Evolutionary conservation across 2,329 filamentous ascomycete species (phyloP), one percentile per base, ranked within the genome.

Genomic region (Monilinia fructigena): DNA sequence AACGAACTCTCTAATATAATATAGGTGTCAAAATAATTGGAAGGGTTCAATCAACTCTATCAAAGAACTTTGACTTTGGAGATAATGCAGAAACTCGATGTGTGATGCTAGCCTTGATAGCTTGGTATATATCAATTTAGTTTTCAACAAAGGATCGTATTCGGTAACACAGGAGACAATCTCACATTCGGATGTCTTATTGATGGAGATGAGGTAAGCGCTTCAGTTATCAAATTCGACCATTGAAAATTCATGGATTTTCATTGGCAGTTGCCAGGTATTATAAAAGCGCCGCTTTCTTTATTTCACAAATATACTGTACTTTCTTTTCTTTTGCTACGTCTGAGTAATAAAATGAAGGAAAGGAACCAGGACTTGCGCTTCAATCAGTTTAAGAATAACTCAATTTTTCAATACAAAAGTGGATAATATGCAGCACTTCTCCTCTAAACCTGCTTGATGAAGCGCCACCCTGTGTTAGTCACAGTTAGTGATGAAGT

Each of bases 131-230:
- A 67, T 16, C 0, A 20, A 14, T 10, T 69, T 18, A 0, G 0
- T 1, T 31, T 20, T 20, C 8, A 60, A 40, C 10, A 63, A 16
- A n/a, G 61, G 45, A 64, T 70, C 6, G 28, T 66, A 6, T 70
- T 70, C 55, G 69, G 69, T 11, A 47, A 28, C 20, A 63, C 52
- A 42, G 69, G 67, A 6, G 47, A 56, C 7, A 70, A 70, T 40
- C 66, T 70, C 3, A 66, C 54, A 1, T 68, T 66, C 47, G 63
- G 40, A 3, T 55, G 7, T 28, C n/a, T 67, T 40, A 23, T 69
- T 20, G 58, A 60, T n/a, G 63, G 52, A 5, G 64, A 65, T 18
- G 63, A 65, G n/a, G 42, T 38, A 3, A 55, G 52, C 5, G 35
- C 42, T n/a, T 48, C 67, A 35, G 56, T 12, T 5, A 67, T 70